phyloP scores from a whole-genome alignment of 192 early-diverging fungal species.

The Piromyces finnis region DNA sequence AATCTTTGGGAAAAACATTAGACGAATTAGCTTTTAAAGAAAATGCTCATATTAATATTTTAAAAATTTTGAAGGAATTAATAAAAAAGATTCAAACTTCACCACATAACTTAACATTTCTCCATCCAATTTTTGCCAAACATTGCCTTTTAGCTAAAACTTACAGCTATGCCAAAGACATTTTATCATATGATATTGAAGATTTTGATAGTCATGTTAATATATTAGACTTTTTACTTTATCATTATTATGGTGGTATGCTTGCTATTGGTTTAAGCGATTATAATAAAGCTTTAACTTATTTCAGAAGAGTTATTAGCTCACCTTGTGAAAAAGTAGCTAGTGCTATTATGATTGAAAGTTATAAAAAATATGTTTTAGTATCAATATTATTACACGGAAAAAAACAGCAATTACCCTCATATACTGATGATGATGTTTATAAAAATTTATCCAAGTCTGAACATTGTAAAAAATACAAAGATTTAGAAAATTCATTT shows the following conservation, averaged over 20 bases:
- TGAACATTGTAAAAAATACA: constrained; percentile 20
- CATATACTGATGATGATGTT: constrained; percentile 25
- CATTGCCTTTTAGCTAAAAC: not conserved
- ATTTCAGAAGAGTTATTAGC: constrained; percentile 36
- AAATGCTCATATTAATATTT: not conserved
- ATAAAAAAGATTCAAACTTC: not conserved
- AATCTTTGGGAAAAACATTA: not conserved
- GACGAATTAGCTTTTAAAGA: not conserved
- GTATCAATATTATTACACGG: constrained; percentile 41
- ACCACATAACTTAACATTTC: not conserved
- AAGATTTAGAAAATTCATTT: constrained; percentile 37
- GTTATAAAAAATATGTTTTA: constrained; percentile 49
- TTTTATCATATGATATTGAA: not conserved
- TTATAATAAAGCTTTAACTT: constrained; percentile 38
- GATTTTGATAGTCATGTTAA: not conserved
- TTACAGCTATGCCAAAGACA: not conserved
- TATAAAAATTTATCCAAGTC: constrained; percentile 12
- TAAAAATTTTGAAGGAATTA: not conserved
- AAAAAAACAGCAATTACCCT: constrained; percentile 20
- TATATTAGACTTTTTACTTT: constrained; percentile 36
- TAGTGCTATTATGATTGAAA: constrained; percentile 58
- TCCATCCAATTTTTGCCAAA: not conserved
- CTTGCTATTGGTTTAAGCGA: constrained; percentile 46
- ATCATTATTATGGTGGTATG: constrained; percentile 66
- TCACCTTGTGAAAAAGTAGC: constrained; percentile 38